phyloP scores from a whole-genome alignment of 2,329 filamentous ascomycete genomes.

The Eutypa lata region DNA sequence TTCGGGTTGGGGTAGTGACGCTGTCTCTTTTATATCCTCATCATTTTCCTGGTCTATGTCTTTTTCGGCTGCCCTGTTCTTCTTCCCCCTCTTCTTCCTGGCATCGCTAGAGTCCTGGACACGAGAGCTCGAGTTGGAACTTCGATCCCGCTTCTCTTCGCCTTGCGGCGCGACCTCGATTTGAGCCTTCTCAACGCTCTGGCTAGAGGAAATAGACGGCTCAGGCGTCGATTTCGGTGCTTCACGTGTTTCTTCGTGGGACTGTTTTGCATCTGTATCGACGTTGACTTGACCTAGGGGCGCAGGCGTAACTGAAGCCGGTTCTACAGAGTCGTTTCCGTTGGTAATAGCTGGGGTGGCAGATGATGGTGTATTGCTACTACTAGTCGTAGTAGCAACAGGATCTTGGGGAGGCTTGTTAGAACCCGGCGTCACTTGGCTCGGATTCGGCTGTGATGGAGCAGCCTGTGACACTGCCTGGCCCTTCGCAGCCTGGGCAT shows the following conservation, averaged over 20 bases:
- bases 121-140: conserved; percentile 62
- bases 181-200: conserved; percentile 11
- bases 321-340: conserved; percentile 25
- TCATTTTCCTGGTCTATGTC: conserved; percentile 52
- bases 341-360: conserved; percentile 35
- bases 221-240: conserved; percentile 5
- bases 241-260: background rate
- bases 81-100: conserved; percentile 64
- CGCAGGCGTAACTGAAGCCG: conserved; percentile 16
- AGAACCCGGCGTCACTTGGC: conserved; percentile 27
- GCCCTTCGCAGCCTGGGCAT: conserved; percentile 92
- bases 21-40: conserved; percentile 55
- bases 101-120: conserved; percentile 65
- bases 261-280: background rate
- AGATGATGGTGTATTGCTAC: conserved; percentile 32
- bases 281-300: background rate
- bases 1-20: conserved; percentile 57
- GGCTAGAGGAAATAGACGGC: conserved; percentile 11
- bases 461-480: conserved; percentile 44
- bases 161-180: conserved; percentile 21
- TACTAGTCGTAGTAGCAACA: conserved; percentile 24
- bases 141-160: conserved; percentile 48
- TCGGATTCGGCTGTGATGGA: conserved; percentile 25
- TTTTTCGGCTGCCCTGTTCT: conserved; percentile 49
- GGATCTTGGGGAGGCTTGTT: conserved; percentile 33